Evolutionary conservation across 1,284 basidiomycete species (phyloP), one percentile per base, ranked within the genome.

Genomic region (Xerocomus minutiporus): DNA sequence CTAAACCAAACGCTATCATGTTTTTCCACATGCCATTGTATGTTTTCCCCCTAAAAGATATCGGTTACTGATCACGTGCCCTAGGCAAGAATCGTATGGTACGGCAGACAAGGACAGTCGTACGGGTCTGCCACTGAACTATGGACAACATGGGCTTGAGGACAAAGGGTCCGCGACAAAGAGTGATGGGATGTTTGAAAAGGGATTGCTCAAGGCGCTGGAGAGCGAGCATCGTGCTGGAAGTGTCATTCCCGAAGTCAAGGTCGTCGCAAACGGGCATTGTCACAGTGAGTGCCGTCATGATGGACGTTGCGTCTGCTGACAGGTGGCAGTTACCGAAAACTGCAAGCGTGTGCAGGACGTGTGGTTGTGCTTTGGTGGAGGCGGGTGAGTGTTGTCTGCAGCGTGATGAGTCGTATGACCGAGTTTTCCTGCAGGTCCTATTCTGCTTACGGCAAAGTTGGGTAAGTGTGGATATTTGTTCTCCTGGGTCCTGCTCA

Each of bases 1-100:
- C 88, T 4, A 95, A 93, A 69, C 93, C 93, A 1, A 95, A 95
- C 63, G 93, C 91, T 0, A 70, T 95, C 60, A 90, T 93, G 86
- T 96, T 94, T 74, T 96, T 95, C 83, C 93, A 97, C 63, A 96
- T 97, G 50, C 93, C 93, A 41, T 64, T 96, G 76, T 91, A 69
- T n/a, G 89, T 82, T 20, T 2, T 2, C 2, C 20, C 2, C 2
- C 20, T 1, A 20, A 20, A 20, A 2, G 2, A 20, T 20, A 20
- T 20, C 20, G 2, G 20, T 11, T 28, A 23, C 39, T 50, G 1
- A 52, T 26, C 54, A n/a, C 20, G 40, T 54, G 28, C 26, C 49
- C 3, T 54, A 85, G 84, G 51, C 78, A 79, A 59, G 86, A 89
- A 66, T 75, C 84, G 5, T 86, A 82, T 59, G 61, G 64, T 2